Base-by-base conservation (phyloP, 2,329 filamentous ascomycete species). In the Polychaeton citri region DNA sequence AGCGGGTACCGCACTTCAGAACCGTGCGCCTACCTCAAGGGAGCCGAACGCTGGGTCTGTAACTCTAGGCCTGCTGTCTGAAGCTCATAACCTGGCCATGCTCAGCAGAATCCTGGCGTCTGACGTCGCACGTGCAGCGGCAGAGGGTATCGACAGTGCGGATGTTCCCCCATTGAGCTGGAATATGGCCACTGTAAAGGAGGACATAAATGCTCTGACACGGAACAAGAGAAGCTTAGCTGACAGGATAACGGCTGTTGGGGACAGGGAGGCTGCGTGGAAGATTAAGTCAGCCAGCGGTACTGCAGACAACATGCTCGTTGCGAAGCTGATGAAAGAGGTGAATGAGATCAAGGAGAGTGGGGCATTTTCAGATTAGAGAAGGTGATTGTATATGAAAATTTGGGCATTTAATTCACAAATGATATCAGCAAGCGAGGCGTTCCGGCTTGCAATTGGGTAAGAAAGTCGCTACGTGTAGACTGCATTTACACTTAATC, bases 151-250 rank as follows among this genome's bases (percentile, higher is more conserved):
- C 9, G 65, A 72, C 36, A 58, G 66, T 5, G 60, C 60, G 10
- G 78, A 85, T 17, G 77, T 95, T 2, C 73, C 79, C 10, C 66
- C 73, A 6, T 67, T 95, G 5, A 69, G 74, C 35, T 93, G 84
- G 78, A 84, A 95, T 52, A 68, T 72, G 9, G 67, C 69, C 1
- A 67, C 68, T 2, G 71, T 92, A 32, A 71, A 80, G 44, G 87
- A 93, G 54, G 85, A 90, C 49, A 74, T 92, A 4, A 84, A 93
- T 46, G 82, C 81, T 69, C 62, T 95, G 21, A 70, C 74, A 19
- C 77, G 77, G 36, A 47, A 43, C 21, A 71, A 76, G 39, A 74
- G 75, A 45, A 63, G 79, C 37, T 63, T 95, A 38, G 71, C 79
- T 35, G 78, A 84, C 44, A 69, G 81, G 19, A 72, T 94, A 33